Conservation (phyloP, 768 basidiomycete genomes). For the Psilocybe azurescens region DNA sequence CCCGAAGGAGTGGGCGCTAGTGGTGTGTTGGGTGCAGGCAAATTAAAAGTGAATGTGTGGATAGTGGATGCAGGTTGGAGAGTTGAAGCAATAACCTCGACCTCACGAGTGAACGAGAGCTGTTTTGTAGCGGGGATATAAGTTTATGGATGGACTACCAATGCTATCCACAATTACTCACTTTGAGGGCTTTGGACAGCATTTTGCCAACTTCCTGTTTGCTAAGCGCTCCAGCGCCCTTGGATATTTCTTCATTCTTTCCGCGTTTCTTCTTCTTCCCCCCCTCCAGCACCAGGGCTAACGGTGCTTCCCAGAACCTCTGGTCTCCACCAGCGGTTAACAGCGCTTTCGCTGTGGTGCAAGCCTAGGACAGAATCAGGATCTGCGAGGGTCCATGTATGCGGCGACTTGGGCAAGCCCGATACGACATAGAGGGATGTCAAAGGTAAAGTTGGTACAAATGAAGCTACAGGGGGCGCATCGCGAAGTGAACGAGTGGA, state of each 20-base stretch:
- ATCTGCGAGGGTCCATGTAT: conserved; percentile 90
- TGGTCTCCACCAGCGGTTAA: conserved; percentile 89
- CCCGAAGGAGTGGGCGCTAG: conserved; percentile 76
- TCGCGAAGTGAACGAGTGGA: conserved; percentile 74
- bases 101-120: conserved; percentile 92
- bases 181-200: conserved; percentile 91
- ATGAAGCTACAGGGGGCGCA: conserved; percentile 60
- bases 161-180: conserved; percentile 32
- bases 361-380: conserved; percentile 82
- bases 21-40: conserved; percentile 78
- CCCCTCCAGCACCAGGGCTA: conserved; percentile 82
- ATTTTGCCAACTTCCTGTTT: conserved; percentile 91
- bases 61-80: conserved; percentile 92
- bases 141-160: conserved; percentile 9
- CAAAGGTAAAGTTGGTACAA: conserved; percentile 73
- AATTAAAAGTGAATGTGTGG: conserved; percentile 89
- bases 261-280: conserved; percentile 75
- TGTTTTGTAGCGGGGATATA: conserved; percentile 31
- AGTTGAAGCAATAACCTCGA: conserved; percentile 94
- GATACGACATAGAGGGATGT: conserved; percentile 88
- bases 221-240: conserved; percentile 79
- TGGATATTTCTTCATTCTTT: conserved; percentile 68
- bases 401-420: conserved; percentile 86
- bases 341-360: conserved; percentile 84
- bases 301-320: conserved; percentile 91